Percentiles rank a stretch among this genome's conserved stretches.
Conservation (phyloP, 2,329 filamentous ascomycete species). For the Tolypocladium sp. region DNA sequence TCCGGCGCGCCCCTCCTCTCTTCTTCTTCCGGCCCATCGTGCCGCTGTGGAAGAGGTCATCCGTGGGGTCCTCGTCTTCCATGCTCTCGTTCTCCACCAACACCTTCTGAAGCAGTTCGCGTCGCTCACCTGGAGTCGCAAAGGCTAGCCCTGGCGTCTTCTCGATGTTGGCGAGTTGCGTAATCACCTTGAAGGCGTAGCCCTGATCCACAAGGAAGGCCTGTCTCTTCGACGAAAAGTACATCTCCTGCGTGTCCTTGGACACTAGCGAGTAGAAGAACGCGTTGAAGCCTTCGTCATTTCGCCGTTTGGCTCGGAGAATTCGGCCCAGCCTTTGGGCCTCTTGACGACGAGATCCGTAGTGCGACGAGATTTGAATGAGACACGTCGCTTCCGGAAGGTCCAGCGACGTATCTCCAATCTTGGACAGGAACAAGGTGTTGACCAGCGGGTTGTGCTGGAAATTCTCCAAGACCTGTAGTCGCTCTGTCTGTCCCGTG, state of each 20-base stretch:
- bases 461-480: conserved; percentile 86
- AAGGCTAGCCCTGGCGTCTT: conserved; percentile 74
- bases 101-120: conserved; percentile 81
- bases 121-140: conserved; percentile 66
- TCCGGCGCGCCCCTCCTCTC: conserved; percentile 61
- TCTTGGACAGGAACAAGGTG: conserved; percentile 93
- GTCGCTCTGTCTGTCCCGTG: conserved; percentile 76
- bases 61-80: conserved; percentile 57
- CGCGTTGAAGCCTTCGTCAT: conserved; percentile 97
- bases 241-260: conserved; percentile 97
- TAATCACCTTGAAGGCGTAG: conserved; percentile 98
- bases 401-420: conserved; percentile 96
- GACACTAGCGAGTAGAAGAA: conserved; percentile 98
- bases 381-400: conserved; percentile 92
- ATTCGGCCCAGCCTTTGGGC: conserved; percentile 90
- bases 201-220: conserved; percentile 97
- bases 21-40: conserved; percentile 36
- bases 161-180: conserved; percentile 85
- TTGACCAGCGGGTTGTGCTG: conserved; percentile 85
- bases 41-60: conserved; percentile 30
- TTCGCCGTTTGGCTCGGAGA: conserved; percentile 85
- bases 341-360: conserved; percentile 92
- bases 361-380: conserved; percentile 96
- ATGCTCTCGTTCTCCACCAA: conserved; percentile 77
- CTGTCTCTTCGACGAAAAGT: conserved; percentile 91